Base-by-base conservation (phyloP, 345 rosid genomes). In the Salix purpurea region DNA sequence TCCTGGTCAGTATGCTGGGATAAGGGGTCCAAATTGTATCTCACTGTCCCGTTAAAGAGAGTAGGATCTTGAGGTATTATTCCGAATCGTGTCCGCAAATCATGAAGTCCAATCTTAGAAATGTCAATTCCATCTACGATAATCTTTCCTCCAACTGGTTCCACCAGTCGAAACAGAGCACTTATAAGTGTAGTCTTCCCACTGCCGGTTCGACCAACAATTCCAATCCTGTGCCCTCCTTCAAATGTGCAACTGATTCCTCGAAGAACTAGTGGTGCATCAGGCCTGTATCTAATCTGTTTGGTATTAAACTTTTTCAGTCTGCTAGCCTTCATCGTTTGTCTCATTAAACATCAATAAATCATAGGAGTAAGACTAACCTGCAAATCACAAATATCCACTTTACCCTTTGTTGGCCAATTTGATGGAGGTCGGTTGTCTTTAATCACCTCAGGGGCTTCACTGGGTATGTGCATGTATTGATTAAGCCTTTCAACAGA, bases 31-130 rank as follows among this genome's bases (percentile, higher is more conserved):
- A 96, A 75, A 69, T 96, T 96, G 84, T 85, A 92, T 84, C 97
- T 90, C 75, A 96, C 99, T 30, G 94, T 93, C 75, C 98, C 99
- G 42, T 88, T 91, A 80, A 93, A 96, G 32, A 93, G 89, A 61
- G 98, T 93, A 67, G 99, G 97, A 73, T 96, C 99, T 58, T 92
- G 98, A 77, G 98, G 99, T 76, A 96, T 93, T 61, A 96, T 90
- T 74, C 96, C 99, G 65, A 93, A 88, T n/a, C 94, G 84, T 50
- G 98, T 89, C 75, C 99, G 85, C 61, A 96, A 80, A 83, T 93
- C 99, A 54, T 91, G 97, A 67, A 96, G 91, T 64, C 99, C 98
- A 30, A 92, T 87, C 73, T 65, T 87, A 19, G 89, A 77, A 71
- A 96, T 90, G 81, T 96, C 97, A 52, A 96, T 81, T 21, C 94